Conservation (phyloP, 306 rosid genomes). For the Quercus mongolica region DNA sequence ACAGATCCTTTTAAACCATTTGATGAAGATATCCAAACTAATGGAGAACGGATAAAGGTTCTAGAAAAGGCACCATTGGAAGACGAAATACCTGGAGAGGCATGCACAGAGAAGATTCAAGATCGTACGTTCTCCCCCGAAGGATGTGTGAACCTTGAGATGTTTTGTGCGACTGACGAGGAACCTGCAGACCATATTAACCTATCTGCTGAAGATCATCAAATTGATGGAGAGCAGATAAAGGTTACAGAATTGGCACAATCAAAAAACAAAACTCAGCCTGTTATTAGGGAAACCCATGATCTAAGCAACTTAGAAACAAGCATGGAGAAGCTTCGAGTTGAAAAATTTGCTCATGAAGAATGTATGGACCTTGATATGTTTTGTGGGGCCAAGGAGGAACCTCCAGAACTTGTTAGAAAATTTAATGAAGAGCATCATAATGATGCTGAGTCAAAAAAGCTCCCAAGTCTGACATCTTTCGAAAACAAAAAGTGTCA, state of each 20-base stretch:
- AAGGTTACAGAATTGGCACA: slow-evolving; percentile 25
- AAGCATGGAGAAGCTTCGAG: slow-evolving; percentile 41
- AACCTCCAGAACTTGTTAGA: slow-evolving; percentile 23
- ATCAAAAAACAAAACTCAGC: slow-evolving; percentile 22
- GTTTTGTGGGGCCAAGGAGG: slow-evolving; percentile 21
- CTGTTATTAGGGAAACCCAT: slow-evolving; percentile 20
- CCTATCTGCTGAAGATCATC: slow-evolving; percentile 24
- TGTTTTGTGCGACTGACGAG: slow-evolving; percentile 18
- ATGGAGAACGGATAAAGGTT: slow-evolving; percentile 21
- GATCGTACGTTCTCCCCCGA: slow-evolving; percentile 26
- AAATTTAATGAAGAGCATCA: slow-evolving; percentile 26
- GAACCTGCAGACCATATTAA: slow-evolving; percentile 24
- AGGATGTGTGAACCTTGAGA: slow-evolving; percentile 27
- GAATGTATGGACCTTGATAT: slow-evolving; percentile 29
- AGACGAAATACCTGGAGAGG: slow-evolving; percentile 18
- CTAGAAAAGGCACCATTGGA: slow-evolving; percentile 9
- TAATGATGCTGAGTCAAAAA: slow-evolving; percentile 20
- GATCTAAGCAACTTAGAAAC: slow-evolving; percentile 19
- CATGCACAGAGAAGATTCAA: slow-evolving; percentile 23
- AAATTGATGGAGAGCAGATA: slow-evolving; percentile 20
- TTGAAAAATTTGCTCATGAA: slow-evolving; percentile 20
- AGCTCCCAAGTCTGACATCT: slow-evolving; percentile 27
- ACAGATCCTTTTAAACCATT: slow-evolving; percentile 19
- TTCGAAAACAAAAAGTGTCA: slow-evolving; percentile 28
- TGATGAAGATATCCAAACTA: slow-evolving; percentile 34